phyloP scores from a whole-genome alignment of 192 early-diverging fungal genomes.

The Coemansia sp. region DNA sequence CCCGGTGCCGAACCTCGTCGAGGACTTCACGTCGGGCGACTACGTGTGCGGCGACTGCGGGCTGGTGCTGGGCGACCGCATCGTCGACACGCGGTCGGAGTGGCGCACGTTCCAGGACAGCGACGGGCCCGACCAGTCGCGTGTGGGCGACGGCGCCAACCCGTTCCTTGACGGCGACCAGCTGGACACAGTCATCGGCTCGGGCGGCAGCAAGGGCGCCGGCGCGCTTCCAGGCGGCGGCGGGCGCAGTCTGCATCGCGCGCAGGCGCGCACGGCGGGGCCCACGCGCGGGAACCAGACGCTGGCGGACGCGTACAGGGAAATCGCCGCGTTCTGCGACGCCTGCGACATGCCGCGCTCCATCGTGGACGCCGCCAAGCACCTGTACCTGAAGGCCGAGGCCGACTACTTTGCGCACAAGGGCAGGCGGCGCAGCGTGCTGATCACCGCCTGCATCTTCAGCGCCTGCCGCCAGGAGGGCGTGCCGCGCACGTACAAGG shows the following conservation, averaged over 20 bases:
- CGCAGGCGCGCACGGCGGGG: conserved; percentile 23
- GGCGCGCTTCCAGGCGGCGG: not conserved
- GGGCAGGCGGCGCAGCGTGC: conserved; percentile 73
- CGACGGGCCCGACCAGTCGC: conserved; percentile 31
- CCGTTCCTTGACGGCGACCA: conserved; percentile 21
- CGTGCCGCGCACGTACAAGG: conserved; percentile 84
- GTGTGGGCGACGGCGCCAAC: conserved; percentile 21
- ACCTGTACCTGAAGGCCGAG: conserved; percentile 81
- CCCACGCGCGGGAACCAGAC: conserved; percentile 66
- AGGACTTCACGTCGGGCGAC: conserved; percentile 90
- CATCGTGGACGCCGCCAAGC: conserved; percentile 85
- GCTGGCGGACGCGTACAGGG: conserved; percentile 73
- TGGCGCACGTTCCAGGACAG: conserved; percentile 66
- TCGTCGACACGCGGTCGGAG: conserved; percentile 93
- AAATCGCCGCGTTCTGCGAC: conserved; percentile 81
- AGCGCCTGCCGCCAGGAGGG: conserved; percentile 81
- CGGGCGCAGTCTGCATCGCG: conserved; percentile 12
- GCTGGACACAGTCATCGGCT: conserved; percentile 63
- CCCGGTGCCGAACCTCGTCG: conserved; percentile 82
- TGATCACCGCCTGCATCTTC: conserved; percentile 87
- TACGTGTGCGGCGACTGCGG: conserved; percentile 92
- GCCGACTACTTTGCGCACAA: conserved; percentile 61
- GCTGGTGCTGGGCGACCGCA: conserved; percentile 83
- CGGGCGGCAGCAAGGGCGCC: conserved; percentile 72
- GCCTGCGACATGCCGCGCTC: conserved; percentile 72